phyloP scores from a whole-genome alignment of 1,284 basidiomycete species.

The Hortiboletus rubellus region DNA sequence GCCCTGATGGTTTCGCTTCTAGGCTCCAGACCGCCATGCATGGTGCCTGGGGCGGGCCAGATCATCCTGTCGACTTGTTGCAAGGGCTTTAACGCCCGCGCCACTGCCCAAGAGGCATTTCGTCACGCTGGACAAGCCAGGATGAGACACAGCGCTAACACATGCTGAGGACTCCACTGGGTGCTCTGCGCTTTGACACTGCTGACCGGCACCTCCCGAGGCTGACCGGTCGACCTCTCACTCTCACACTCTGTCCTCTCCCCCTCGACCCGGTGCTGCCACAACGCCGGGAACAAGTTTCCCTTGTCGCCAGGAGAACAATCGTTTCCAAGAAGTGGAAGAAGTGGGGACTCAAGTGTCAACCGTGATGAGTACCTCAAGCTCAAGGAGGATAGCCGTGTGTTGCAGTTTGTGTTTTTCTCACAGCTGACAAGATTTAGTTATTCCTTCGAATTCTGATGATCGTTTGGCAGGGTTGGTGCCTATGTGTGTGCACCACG shows the following conservation, averaged over 20 bases:
- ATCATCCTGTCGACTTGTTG: slow-evolving; percentile 95
- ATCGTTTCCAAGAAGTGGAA: slow-evolving; percentile 98
- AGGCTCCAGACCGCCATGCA: slow-evolving; percentile 99
- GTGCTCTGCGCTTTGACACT: too few relatives aligned
- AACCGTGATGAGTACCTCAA: slow-evolving; percentile 87
- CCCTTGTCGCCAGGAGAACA: slow-evolving; percentile 98
- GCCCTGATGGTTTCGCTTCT: background rate
- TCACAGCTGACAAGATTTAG: background rate
- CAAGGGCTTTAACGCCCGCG: slow-evolving; percentile 85
- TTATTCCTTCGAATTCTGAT: slow-evolving; percentile 2
- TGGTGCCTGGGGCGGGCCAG: slow-evolving; percentile 98
- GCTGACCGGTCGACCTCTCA: too few relatives aligned
- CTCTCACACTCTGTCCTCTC: too few relatives aligned
- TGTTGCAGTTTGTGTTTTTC: slow-evolving; percentile 68
- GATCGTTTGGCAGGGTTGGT: slow-evolving; percentile 59
- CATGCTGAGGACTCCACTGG: too few relatives aligned
- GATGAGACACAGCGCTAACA: too few relatives aligned
- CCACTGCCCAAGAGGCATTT: slow-evolving; percentile 90
- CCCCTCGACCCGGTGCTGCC: too few relatives aligned
- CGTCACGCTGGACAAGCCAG: too few relatives aligned
- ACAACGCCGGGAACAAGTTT: slow-evolving; percentile 89
- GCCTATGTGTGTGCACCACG: slow-evolving; percentile 86
- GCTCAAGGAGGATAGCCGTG: slow-evolving; percentile 86
- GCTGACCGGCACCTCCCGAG: too few relatives aligned
- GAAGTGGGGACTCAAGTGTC: slow-evolving; percentile 97